These are phyloP conservation scores for Aspergillus sp. DNA, from an alignment of 2,329 filamentous ascomycete genomes.

Conservation along the genomic window DNA sequence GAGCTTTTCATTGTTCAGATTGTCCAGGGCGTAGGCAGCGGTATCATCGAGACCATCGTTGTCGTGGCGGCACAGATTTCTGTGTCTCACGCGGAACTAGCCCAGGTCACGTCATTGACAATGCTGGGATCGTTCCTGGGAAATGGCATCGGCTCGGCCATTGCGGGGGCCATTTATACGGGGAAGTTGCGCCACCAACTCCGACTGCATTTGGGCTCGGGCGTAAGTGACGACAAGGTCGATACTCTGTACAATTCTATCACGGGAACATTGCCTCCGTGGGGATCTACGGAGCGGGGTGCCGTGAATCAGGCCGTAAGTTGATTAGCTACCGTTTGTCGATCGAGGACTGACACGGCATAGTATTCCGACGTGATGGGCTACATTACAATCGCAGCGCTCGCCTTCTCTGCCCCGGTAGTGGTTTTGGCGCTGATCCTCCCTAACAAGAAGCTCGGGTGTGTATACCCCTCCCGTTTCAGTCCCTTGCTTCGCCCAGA, in stretches of 20 bases:
- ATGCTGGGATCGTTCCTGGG: slow-evolving; percentile 45
- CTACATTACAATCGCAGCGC: slow-evolving; percentile 32
- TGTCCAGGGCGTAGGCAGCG: slow-evolving; percentile 50
- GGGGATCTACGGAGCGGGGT: slow-evolving; percentile 41
- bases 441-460: slow-evolving; percentile 29
- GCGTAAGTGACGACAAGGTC: slow-evolving; percentile 31
- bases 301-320: slow-evolving; percentile 44
- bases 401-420: slow-evolving; percentile 28
- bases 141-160: slow-evolving; percentile 35
- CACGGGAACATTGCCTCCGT: slow-evolving; percentile 40
- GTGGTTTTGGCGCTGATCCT: slow-evolving; percentile 27
- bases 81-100: slow-evolving; percentile 47
- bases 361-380: slow-evolving; percentile 33
- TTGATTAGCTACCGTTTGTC: not conserved
- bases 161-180: slow-evolving; percentile 54
- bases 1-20: slow-evolving; percentile 52
- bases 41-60: slow-evolving; percentile 45
- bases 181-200: slow-evolving; percentile 43
- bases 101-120: slow-evolving; percentile 50
- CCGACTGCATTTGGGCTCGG: slow-evolving; percentile 35
- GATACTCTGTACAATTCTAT: slow-evolving; percentile 48
- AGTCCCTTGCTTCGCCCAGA: not conserved
- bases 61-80: slow-evolving; percentile 48
- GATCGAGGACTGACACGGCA: slow-evolving; percentile 3
- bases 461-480: slow-evolving; percentile 1